Evolutionary conservation across 202 grass and related monocot species (phyloP), one percentile per base, ranked within the genome.

Genomic region (Panicum virgatum): DNA sequence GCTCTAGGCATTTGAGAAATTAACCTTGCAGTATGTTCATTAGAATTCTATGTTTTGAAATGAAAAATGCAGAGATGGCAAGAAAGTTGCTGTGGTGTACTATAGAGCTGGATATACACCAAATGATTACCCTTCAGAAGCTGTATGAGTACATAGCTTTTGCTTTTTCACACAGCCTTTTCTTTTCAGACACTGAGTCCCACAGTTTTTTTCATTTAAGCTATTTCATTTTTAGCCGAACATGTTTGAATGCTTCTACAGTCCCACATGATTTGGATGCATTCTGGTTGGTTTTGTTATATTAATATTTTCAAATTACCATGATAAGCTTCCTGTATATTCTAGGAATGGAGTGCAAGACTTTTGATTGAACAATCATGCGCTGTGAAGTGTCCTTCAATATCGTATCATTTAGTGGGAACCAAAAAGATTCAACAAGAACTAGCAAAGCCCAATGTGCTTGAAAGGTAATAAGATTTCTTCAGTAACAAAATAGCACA

Each of bases 341-440:
- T 83, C 12, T 78, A 98, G 96, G 90, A 95, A 65, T 98, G 96
- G 96, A 78, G 45, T 83, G 92, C 96, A 52, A 98, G 96, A 76
- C 46, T 93, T 80, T 83, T 93, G 82, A 89, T 98, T 62, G 96
- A 98, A 84, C 85, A 84, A 77, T 98, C 96, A 78, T 87, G 73
- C 85, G 92, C 92, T 66, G 66, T 98, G 43, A 98, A 98, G 72
- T 98, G 90, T 40, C 96, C 96, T 74, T 96, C 96, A 69, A 98
- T 98, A 88, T 87, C 96, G 14, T 98, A 98, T 67, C 96, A 98
- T 87, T 88, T 98, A 68, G 96, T 93, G 58, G 96, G 96, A 75
- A 98, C 92, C 50, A 98, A 98, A 83, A 98, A 95, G 84, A 98
- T 98, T 77, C 92, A 98, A 86, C 95, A 98, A 91, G 96, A 98